Percentiles rank a stretch among this genome's conserved stretches.
Evolutionary conservation across 805 yeast species (phyloP).

Genomic region (Cyberlindnera suaveolens): DNA sequence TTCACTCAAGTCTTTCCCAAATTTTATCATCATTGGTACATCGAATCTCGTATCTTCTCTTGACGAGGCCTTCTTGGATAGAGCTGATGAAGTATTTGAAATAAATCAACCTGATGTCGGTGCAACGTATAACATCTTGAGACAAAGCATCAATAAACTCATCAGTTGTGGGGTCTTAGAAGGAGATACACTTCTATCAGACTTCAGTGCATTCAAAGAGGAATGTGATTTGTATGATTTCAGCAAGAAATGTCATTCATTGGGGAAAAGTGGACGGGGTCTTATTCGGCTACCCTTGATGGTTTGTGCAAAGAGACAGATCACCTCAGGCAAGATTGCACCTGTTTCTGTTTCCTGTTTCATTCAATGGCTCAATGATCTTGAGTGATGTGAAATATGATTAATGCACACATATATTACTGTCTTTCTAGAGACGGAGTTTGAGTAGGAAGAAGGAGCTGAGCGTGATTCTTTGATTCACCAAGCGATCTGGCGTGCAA

Average conservation of each 20-base stretch:
- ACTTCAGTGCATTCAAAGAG: not conserved
- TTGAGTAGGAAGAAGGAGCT: no score
- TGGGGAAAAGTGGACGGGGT: slow-evolving; percentile 8
- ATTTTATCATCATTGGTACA: slow-evolving; percentile 34
- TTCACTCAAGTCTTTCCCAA: slow-evolving; percentile 28
- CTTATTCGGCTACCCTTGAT: slow-evolving; percentile 7
- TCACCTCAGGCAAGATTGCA: not conserved
- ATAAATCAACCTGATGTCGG: slow-evolving; percentile 29
- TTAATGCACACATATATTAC: no score
- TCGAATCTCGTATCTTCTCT: slow-evolving; percentile 33
- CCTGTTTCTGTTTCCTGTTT: not conserved
- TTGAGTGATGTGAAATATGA: no score
- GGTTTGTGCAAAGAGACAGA: slow-evolving; percentile 2
- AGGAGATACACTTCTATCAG: not conserved
- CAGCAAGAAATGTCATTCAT: slow-evolving; percentile 4
- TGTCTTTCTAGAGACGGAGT: no score
- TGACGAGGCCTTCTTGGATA: slow-evolving; percentile 39
- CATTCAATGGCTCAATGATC: not conserved
- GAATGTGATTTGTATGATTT: not conserved
- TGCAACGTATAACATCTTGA: slow-evolving; percentile 27
- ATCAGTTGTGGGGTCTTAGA: slow-evolving; percentile 1
- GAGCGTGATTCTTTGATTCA: no score
- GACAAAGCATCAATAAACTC: slow-evolving; percentile 18
- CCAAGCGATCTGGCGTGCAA: no score
- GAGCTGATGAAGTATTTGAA: slow-evolving; percentile 33